Conservation (phyloP, 2,329 filamentous ascomycete genomes). For the Ramichloridium luteum region DNA sequence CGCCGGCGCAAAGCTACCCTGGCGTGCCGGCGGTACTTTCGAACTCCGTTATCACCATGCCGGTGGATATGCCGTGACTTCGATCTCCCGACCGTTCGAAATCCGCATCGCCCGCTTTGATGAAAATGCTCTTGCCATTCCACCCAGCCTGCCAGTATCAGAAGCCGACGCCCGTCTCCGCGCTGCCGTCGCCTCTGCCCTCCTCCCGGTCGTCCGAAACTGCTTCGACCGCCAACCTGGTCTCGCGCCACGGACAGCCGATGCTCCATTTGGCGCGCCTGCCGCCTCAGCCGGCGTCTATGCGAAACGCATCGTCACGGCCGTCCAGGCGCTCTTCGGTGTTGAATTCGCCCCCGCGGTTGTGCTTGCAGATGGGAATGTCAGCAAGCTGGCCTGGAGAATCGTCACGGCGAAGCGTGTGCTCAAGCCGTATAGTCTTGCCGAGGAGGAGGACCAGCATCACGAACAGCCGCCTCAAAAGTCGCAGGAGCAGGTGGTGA, state of each 20-base stretch:
- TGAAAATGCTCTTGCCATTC: conserved; percentile 41
- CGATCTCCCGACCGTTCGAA: conserved; percentile 86
- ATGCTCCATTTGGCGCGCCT: conserved; percentile 73
- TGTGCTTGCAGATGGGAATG: conserved; percentile 81
- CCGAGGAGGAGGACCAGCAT: conserved; percentile 28
- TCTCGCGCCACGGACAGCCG: conserved; percentile 66
- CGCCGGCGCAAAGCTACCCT: conserved; percentile 87
- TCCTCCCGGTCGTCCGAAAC: conserved; percentile 76
- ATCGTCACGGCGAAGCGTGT: conserved; percentile 95
- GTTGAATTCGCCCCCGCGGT: conserved; percentile 91
- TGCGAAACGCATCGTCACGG: conserved; percentile 80
- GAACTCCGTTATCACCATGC: conserved; percentile 96
- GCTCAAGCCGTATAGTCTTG: conserved; percentile 45
- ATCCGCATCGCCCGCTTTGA: conserved; percentile 73
- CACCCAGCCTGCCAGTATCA: conserved; percentile 19
- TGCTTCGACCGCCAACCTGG: conserved; percentile 88
- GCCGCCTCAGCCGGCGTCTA: conserved; percentile 85
- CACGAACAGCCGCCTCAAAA: too few species aligned
- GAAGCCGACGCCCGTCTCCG: conserved; percentile 48
- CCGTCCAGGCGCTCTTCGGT: conserved; percentile 89
- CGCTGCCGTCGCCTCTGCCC: conserved; percentile 57
- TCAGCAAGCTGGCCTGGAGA: conserved; percentile 83
- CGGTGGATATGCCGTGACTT: conserved; percentile 85
- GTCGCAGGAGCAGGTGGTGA: conserved; percentile 19
- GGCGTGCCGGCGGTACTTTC: conserved; percentile 90